phyloP scores from a whole-genome alignment of 2,329 filamentous ascomycete genomes.

The Penicillium sp. region DNA sequence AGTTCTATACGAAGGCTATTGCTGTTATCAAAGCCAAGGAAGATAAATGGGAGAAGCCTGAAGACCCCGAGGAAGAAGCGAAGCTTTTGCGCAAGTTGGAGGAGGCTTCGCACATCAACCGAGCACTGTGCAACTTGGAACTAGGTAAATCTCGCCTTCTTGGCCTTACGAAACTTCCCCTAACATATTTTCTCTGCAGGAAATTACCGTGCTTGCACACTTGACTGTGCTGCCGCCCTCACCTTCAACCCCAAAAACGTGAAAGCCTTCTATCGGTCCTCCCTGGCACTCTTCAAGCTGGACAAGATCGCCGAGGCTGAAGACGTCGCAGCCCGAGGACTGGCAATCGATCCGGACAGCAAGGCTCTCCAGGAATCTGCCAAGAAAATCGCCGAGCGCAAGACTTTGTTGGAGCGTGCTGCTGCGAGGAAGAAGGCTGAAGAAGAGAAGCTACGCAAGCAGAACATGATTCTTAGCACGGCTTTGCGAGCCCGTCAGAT shows the following conservation, averaged over 20 bases:
- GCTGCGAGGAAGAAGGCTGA: constrained; percentile 56
- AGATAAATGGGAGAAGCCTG: constrained; percentile 50
- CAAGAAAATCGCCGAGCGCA: constrained; percentile 62
- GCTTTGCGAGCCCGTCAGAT: constrained; percentile 72
- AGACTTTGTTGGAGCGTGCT: constrained; percentile 56
- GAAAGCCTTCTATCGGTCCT: constrained; percentile 88
- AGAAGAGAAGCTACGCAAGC: constrained; percentile 48
- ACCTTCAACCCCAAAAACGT: constrained; percentile 75
- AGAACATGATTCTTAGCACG: constrained; percentile 62
- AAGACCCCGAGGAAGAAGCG: constrained; percentile 58
- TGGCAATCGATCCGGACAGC: constrained; percentile 71
- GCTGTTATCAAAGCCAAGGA: constrained; percentile 67
- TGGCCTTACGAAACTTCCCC: background rate
- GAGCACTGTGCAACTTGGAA: constrained; percentile 85
- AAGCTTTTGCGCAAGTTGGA: constrained; percentile 63
- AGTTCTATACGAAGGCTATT: constrained; percentile 89
- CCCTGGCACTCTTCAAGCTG: constrained; percentile 72
- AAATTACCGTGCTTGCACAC: constrained; percentile 83
- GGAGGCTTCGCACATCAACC: constrained; percentile 79
- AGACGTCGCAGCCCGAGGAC: constrained; percentile 72
- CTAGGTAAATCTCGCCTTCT: constrained; percentile 55
- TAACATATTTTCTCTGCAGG: constrained; percentile 42
- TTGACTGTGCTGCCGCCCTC: constrained; percentile 78
- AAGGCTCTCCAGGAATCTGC: constrained; percentile 62
- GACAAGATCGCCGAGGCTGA: constrained; percentile 76